A percentile compares a stretch with the other conserved stretches of the same genome.
These are phyloP conservation scores for Larix kaempferi DNA, from an alignment of 75 land plant species.

Conservation along the genomic window DNA sequence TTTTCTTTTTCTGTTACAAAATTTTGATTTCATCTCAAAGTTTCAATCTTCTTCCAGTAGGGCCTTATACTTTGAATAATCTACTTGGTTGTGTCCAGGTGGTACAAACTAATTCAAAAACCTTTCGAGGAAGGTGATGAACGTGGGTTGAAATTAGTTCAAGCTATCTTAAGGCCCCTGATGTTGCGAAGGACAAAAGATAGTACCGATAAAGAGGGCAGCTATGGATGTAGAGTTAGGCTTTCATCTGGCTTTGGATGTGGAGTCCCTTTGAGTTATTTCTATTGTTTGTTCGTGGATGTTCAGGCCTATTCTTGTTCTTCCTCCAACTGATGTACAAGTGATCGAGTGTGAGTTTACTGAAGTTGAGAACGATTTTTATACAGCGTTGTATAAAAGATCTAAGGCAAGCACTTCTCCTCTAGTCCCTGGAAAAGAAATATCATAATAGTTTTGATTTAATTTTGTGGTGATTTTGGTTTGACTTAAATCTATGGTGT, in stretches of 20 bases:
- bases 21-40: background rate
- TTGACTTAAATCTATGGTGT: background rate
- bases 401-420: conserved; percentile 47
- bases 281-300: background rate
- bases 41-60: no score
- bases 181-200: conserved; percentile 96
- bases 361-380: conserved; percentile 81
- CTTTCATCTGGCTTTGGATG: background rate
- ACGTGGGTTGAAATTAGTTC: conserved; percentile 66
- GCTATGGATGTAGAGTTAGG: conserved; percentile 26
- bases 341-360: conserved; percentile 73
- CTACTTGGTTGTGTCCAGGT: conserved; percentile 37
- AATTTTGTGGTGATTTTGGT: background rate
- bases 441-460: no score
- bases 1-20: background rate
- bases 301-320: conserved; percentile 75
- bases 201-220: conserved; percentile 73
- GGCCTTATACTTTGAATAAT: no score
- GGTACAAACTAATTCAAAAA: conserved; percentile 79
- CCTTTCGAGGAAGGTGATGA: conserved; percentile 88
- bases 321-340: conserved; percentile 64
- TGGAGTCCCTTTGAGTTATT: background rate
- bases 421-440: no score
- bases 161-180: conserved; percentile 74
- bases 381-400: conserved; percentile 75